Evolutionary conservation across 2,329 filamentous ascomycete genomes (phyloP).

Genomic region (Cordyceps cateniannulata): DNA sequence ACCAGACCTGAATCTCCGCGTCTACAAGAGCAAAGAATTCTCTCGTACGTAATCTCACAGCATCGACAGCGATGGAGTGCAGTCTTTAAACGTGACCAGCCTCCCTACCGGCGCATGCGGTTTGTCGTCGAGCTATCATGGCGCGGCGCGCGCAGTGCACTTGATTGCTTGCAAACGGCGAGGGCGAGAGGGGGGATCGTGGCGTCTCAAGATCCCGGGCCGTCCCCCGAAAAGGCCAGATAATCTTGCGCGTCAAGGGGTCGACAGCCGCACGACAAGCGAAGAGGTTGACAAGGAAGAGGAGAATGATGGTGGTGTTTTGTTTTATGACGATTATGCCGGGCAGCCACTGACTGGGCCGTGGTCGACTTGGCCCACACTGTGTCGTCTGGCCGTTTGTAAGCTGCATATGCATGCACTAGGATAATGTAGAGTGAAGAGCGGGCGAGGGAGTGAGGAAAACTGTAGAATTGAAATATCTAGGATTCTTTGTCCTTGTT

Average conservation of each 20-base stretch:
- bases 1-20: background rate
- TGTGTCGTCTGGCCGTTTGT: background rate
- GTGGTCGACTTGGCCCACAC: background rate
- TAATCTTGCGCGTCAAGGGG: background rate
- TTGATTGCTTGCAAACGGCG: background rate
- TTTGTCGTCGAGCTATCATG: conserved; percentile 1
- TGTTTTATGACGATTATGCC: background rate
- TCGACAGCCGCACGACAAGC: background rate
- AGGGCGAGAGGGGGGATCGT: background rate
- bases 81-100: background rate
- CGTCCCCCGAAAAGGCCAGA: background rate
- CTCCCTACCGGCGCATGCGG: background rate
- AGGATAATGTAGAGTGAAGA: background rate
- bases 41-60: background rate
- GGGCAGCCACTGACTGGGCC: background rate
- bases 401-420: background rate
- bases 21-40: background rate
- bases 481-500: background rate
- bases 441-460: too few species aligned
- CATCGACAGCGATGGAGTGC: background rate
- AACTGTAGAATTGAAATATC: background rate
- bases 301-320: background rate
- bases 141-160: background rate
- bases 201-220: background rate
- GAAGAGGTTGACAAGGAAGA: background rate